Base-by-base conservation (phyloP, 306 rosid species). In the Ammopiptanthus mongolicus region DNA sequence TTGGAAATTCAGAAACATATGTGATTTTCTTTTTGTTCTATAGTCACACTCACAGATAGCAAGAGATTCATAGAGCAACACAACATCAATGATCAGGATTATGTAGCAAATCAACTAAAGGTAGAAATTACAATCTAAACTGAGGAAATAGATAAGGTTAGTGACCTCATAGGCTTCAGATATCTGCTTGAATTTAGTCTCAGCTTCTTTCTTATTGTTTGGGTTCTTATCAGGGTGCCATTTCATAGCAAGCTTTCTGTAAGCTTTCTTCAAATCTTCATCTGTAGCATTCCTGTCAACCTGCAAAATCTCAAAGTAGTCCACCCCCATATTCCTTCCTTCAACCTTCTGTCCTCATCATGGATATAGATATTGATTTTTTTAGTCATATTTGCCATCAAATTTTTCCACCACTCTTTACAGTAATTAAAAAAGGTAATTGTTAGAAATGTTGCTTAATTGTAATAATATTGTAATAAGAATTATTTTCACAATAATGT, bases 141-240 rank as follows among this genome's bases (percentile, higher is more conserved):
- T 8, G 50, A 23, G 44, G 11, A 44, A 11, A 13, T 25, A 31
- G 36, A 33, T 5, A 21, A 22, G 22, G 19, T 19, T 34, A 31
- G 53, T 18, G 29, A 92, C 96, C 88, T 92, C 97, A 50, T 92
- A 92, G 19, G 97, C 97, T 84, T 92, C 97, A 1, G 97, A 92
- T 66, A 92, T 86, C 80, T 92, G 84, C 67, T 92, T 92, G 86
- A 92, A 92, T 28, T 88, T 92, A 81, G 85, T 2, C 80, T 92
- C 97, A 0, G 97, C 96, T 0, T 92, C 91, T 78, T 84, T 90
- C 86, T 88, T 92, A 37, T 92, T 92, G 83, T 57, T 81, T 33
- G 91, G 96, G 36, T 92, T 92, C 81, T 92, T 92, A 63, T 92
- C 97, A 71, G 98, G 96, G 75, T 92, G 98, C 98, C 98, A 92